Conservation (phyloP, 1,284 basidiomycete genomes). For the Cryptococcus floricola region DNA sequence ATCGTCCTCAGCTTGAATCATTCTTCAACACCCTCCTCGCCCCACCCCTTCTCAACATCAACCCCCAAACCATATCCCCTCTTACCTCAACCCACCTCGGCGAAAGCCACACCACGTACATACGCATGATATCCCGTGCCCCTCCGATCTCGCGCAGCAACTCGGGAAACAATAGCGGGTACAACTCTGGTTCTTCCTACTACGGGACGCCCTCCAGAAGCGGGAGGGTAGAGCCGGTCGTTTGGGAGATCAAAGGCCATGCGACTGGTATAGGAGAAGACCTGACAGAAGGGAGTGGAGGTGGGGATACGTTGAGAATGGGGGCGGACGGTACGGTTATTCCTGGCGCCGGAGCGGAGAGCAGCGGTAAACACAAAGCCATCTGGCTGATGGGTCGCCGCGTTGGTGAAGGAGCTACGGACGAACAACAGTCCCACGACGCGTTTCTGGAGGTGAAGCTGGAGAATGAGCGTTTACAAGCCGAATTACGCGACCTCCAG, state of each 20-base stretch:
- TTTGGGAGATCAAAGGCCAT: conserved; percentile 38
- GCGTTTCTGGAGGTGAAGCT: conserved; percentile 47
- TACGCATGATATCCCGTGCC: conserved; percentile 18
- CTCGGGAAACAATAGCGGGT: neutral
- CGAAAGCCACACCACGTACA: conserved; percentile 25
- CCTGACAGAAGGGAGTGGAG: neutral
- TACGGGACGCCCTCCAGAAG: neutral
- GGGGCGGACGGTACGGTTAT: conserved; percentile 21
- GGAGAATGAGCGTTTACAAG: conserved; percentile 45
- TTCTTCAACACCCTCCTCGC: conserved; percentile 25
- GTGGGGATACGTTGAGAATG: conserved; percentile 5
- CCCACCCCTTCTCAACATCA: conserved; percentile 12
- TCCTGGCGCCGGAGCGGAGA: conserved; percentile 6
- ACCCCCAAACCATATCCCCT: conserved; percentile 6
- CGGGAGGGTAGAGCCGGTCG: conserved; percentile 15
- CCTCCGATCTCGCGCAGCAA: neutral
- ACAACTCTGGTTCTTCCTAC: neutral
- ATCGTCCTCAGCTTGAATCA: conserved; percentile 24
- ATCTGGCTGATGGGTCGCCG: conserved; percentile 45
- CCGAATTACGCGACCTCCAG: conserved; percentile 39
- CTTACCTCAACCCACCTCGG: conserved; percentile 1
- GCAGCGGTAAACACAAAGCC: conserved; percentile 30
- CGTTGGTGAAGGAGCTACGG: conserved; percentile 17
- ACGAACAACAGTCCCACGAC: conserved; percentile 31
- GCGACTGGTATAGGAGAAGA: conserved; percentile 27